phyloP scores from a whole-genome alignment of 1,284 basidiomycete genomes.

The Neolentinus lepideus region DNA sequence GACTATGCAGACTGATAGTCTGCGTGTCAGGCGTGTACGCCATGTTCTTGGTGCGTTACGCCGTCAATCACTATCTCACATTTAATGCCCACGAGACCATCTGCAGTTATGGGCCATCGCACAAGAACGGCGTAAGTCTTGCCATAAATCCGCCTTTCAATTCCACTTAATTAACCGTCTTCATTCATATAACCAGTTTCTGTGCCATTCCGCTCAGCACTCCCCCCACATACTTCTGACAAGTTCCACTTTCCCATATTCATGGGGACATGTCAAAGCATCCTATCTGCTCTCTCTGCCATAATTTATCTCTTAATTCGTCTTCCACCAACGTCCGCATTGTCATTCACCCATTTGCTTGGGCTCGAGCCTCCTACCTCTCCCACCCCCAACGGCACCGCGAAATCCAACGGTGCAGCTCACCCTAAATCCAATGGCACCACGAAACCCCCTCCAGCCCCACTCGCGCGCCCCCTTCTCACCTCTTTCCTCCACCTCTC shows the following conservation, averaged over 20 bases:
- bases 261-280: conserved; percentile 83
- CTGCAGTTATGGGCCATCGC: conserved; percentile 91
- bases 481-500: conserved; percentile 78
- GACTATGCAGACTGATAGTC: conserved; percentile 43
- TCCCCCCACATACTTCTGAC: conserved; percentile 55
- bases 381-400: background rate
- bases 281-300: conserved; percentile 75
- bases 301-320: conserved; percentile 74
- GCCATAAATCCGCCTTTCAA: background rate
- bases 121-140: conserved; percentile 77
- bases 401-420: background rate
- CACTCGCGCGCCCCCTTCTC: conserved; percentile 40
- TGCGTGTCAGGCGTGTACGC: conserved; percentile 71
- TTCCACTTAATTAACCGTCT: background rate
- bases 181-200: conserved; percentile 49
- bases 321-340: conserved; percentile 18
- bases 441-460: conserved; percentile 20
- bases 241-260: conserved; percentile 87
- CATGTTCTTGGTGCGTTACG: conserved; percentile 62
- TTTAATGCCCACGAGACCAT: too few relatives aligned
- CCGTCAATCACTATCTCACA: too few relatives aligned
- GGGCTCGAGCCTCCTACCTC: background rate
- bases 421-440: too few relatives aligned
- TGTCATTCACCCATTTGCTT: background rate
- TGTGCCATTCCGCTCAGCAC: conserved; percentile 64